Evolutionary conservation across 805 yeast species (phyloP).

Genomic region (Metschnikowia cubensis): DNA sequence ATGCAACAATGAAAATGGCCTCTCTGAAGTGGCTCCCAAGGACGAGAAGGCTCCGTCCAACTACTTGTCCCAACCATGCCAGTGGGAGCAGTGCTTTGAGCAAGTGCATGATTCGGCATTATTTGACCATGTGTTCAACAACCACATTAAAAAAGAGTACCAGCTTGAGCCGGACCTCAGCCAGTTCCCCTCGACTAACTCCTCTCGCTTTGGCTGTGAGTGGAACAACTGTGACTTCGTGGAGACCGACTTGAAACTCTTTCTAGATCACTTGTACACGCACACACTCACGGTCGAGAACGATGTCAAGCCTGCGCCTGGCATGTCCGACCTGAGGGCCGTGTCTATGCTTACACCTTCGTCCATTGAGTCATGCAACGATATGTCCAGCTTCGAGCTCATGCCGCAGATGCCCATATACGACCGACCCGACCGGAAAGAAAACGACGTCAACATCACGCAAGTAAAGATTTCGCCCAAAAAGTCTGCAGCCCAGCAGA

Average conservation of each 20-base stretch:
- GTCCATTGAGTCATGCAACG: slow-evolving; percentile 1
- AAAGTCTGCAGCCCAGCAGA: neutral
- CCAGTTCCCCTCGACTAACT: neutral
- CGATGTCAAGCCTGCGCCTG: neutral
- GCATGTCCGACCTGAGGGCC: neutral
- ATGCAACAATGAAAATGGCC: slow-evolving; percentile 5
- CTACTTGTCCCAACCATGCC: slow-evolving; percentile 36
- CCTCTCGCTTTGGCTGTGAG: slow-evolving; percentile 50
- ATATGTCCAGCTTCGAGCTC: neutral
- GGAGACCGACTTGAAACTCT: slow-evolving; percentile 47
- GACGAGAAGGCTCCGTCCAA: neutral
- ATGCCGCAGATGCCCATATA: neutral
- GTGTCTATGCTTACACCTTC: slow-evolving; percentile 5
- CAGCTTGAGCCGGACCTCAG: neutral
- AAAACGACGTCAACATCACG: slow-evolving; percentile 26
- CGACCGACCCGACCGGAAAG: neutral
- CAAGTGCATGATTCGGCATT: slow-evolving; percentile 32
- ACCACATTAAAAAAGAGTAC: slow-evolving; percentile 43
- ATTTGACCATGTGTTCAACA: slow-evolving; percentile 37
- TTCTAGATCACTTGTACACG: slow-evolving; percentile 51
- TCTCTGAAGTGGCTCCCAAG: neutral
- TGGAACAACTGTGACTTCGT: slow-evolving; percentile 71
- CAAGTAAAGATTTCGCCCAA: slow-evolving; percentile 33
- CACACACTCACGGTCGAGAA: slow-evolving; percentile 22
- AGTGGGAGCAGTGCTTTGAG: slow-evolving; percentile 65